phyloP scores from a whole-genome alignment of 2,329 filamentous ascomycete species.

The Aspergillus viridinutans region DNA sequence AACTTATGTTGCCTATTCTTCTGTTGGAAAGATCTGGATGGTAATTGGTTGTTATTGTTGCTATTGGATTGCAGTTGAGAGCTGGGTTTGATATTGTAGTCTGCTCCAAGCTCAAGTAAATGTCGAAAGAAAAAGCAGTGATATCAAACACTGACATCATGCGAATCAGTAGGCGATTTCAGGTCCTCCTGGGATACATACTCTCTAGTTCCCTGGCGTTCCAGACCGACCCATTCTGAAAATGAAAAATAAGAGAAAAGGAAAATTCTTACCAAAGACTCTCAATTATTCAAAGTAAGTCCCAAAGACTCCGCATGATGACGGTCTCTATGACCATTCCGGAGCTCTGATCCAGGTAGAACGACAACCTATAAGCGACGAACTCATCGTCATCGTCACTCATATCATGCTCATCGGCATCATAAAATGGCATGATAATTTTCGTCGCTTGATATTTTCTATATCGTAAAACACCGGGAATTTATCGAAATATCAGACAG shows the following conservation, averaged over 20 bases:
- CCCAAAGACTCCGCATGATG: background rate
- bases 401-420: background rate
- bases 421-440: background rate
- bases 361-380: background rate
- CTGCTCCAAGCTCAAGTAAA: background rate
- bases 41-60: background rate
- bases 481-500: background rate
- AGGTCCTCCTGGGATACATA: background rate
- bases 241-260: background rate
- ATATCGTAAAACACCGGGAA: background rate
- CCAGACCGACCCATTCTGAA: background rate
- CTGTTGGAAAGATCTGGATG: background rate
- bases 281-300: background rate
- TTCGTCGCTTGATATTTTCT: background rate
- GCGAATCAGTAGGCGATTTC: background rate
- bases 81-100: background rate
- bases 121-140: background rate
- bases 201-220: background rate
- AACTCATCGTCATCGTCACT: background rate
- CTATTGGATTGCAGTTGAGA: constrained; percentile 1
- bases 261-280: background rate
- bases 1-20: background rate
- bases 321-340: background rate
- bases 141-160: background rate
- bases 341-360: background rate